Percentiles rank a stretch among this genome's conserved stretches.
Evolutionary conservation across 2,329 filamentous ascomycete species (phyloP).

Genomic region (Huntiella bhutanensis): DNA sequence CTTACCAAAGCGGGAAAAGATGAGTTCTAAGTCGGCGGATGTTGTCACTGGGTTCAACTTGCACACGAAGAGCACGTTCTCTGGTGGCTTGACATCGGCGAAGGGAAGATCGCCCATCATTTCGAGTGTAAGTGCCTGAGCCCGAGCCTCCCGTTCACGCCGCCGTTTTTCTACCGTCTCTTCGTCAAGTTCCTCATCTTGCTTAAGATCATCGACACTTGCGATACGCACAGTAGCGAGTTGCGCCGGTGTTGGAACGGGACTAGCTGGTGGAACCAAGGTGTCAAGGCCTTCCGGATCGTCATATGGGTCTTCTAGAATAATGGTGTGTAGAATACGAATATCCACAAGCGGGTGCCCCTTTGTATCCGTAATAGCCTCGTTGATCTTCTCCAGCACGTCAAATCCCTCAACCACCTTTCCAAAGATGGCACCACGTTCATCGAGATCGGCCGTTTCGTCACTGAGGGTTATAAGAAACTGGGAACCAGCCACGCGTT

Average conservation of each 20-base stretch:
- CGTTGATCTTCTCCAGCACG: slow-evolving; percentile 80
- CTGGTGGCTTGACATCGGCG: slow-evolving; percentile 89
- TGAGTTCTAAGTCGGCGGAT: slow-evolving; percentile 83
- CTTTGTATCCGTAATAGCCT: slow-evolving; percentile 67
- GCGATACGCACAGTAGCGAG: slow-evolving; percentile 81
- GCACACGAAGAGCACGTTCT: slow-evolving; percentile 96
- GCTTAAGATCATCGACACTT: slow-evolving; percentile 66
- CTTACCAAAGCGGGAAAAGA: slow-evolving; percentile 90
- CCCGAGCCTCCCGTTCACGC: slow-evolving; percentile 75
- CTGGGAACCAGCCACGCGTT: slow-evolving; percentile 69
- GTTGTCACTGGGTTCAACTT: slow-evolving; percentile 94
- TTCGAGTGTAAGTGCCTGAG: slow-evolving; percentile 85
- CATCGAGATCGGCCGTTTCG: slow-evolving; percentile 75
- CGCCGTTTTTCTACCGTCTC: slow-evolving; percentile 63
- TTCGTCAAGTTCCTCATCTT: slow-evolving; percentile 52
- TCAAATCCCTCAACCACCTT: slow-evolving; percentile 95
- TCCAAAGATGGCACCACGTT: slow-evolving; percentile 86
- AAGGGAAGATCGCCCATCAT: slow-evolving; percentile 97
- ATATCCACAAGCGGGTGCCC: slow-evolving; percentile 87
- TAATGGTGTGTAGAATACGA: slow-evolving; percentile 75
- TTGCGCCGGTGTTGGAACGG: slow-evolving; percentile 65
- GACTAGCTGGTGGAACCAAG: slow-evolving; percentile 52
- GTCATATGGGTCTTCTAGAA: slow-evolving; percentile 80
- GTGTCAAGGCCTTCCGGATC: slow-evolving; percentile 50
- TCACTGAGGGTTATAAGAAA: slow-evolving; percentile 87